Evolutionary conservation across 768 basidiomycete species (phyloP), one percentile per base, ranked within the genome.

Genomic region (Crassisporium funariophilum): DNA sequence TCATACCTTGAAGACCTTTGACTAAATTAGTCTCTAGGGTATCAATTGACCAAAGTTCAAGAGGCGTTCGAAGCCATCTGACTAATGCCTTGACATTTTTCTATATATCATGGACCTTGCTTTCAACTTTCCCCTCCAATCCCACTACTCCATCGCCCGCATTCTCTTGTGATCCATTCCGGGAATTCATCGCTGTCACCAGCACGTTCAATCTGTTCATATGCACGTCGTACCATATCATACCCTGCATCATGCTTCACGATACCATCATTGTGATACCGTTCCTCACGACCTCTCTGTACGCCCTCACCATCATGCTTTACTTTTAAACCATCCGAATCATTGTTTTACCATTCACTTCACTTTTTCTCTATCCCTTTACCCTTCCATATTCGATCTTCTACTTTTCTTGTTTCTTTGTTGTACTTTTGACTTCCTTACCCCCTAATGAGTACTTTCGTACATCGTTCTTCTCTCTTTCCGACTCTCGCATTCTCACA

Each of bases 41-140:
- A 75, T 55, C 75, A 77, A 61, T 61, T 74, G 34, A 67, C 65
- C 49, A 74, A 74, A 53, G 66, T 74, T 36, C 73, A 77, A 53
- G 75, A 77, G 50, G 71, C 75, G 13, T 74, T 69, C 46, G 65
- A 64, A 38, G 67, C 68, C 38, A 71, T 73, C 31, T 71, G 60
- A 54, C 34, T 36, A 33, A 52, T 42, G 10, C 37, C 44, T 48
- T 31, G 38, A 45, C 38, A 44, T 34, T 44, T 45, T 42, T 37
- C 34, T n/a, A 21, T 31, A 31, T 24, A 55, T 35, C 46, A 23
- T 37, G 35, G 46, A 46, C 50, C 35, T 35, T 41, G 25, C 31
- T 25, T 24, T 36, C 8, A n/a, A 33, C 31, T 39, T 37, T 38
- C 31, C 46, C 19, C 47, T 23, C 31, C 33, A 41, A 35, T 42